Base-by-base conservation (phyloP, 352 stramenopile species). In the Phytophthora chlamydospora region DNA sequence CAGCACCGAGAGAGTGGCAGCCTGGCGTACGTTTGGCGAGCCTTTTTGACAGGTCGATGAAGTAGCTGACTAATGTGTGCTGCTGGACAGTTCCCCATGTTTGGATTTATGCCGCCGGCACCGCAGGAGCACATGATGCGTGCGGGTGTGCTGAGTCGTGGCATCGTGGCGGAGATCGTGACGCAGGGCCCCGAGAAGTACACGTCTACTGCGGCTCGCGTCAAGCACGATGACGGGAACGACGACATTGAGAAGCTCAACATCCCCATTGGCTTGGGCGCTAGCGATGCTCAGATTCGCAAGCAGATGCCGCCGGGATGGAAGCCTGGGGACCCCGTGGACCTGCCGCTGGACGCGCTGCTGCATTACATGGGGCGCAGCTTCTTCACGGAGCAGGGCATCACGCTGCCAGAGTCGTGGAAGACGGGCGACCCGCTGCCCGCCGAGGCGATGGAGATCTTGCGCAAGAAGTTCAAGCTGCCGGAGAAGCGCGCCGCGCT, bases 41-140 rank as follows among this genome's bases (percentile, higher is more conserved):
- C 1, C 13, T 57, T 50, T 41, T 33, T 43, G n/a, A 8, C 32
- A n/a, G n/a, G 24, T 29, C 24, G 24, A 29, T 29, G 24, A 29
- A 29, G 24, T 29, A 29, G 4, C 21, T 57, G 24, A 39, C 16
- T 52, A 35, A 51, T 27, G n/a, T 27, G 21, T 68, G 32, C 49
- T 57, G 2, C 10, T 24, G 10, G 48, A 11, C 33, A 95, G 83
- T 89, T 91, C 44, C 82, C 85, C 1, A 95, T 95, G 83, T 93
- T 93, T 76, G 85, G 85, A 12, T 95, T 95, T 54, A 88, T 89
- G 73, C 85, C 85, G 3, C 85, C 85, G n/a, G 85, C 85, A 9
- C 85, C 85, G 14, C 85, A 91, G 39, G 79, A 88, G 46, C 83
- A 95, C 50, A 93, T 93, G 82, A 95, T 95, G 85, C 83, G 85